These are phyloP conservation scores for Catunica adiposa DNA, from an alignment of 2,329 filamentous ascomycete species.

Conservation along the genomic window DNA sequence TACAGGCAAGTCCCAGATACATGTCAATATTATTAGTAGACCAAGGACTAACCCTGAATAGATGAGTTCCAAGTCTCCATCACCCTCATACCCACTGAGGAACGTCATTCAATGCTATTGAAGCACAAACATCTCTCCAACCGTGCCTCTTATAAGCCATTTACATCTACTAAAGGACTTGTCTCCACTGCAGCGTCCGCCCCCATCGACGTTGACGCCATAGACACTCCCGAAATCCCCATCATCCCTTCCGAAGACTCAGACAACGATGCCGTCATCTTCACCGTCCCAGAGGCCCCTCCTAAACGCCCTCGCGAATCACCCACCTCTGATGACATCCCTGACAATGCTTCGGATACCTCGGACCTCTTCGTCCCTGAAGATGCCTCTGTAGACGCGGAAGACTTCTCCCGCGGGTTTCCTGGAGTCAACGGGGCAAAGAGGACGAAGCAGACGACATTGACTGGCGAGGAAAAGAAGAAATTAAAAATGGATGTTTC, in stretches of 20 bases:
- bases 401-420: not conserved
- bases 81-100: conserved; percentile 74
- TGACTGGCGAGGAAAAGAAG: conserved; percentile 58
- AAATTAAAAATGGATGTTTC: conserved; percentile 72
- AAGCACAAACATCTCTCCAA: conserved; percentile 59
- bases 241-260: conserved; percentile 20
- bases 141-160: conserved; percentile 19
- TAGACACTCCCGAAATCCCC: not conserved
- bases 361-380: conserved; percentile 8
- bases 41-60: conserved; percentile 21
- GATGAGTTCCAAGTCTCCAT: conserved; percentile 94
- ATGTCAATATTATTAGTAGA: not conserved
- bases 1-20: conserved; percentile 37
- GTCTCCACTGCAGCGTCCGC: conserved; percentile 7
- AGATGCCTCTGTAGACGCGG: conserved; percentile 1
- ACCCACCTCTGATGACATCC: not conserved
- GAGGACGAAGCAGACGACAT: conserved; percentile 25
- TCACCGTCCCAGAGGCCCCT: conserved; percentile 23
- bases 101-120: conserved; percentile 68
- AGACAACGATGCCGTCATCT: conserved; percentile 18
- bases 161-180: conserved; percentile 16
- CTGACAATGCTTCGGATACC: not conserved
- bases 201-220: conserved; percentile 8
- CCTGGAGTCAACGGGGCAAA: conserved; percentile 22
- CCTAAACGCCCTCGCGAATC: conserved; percentile 7